Evolutionary conservation across 1,284 basidiomycete species (phyloP), one percentile per base, ranked within the genome.

Genomic region (Cystobasidium pallidum): DNA sequence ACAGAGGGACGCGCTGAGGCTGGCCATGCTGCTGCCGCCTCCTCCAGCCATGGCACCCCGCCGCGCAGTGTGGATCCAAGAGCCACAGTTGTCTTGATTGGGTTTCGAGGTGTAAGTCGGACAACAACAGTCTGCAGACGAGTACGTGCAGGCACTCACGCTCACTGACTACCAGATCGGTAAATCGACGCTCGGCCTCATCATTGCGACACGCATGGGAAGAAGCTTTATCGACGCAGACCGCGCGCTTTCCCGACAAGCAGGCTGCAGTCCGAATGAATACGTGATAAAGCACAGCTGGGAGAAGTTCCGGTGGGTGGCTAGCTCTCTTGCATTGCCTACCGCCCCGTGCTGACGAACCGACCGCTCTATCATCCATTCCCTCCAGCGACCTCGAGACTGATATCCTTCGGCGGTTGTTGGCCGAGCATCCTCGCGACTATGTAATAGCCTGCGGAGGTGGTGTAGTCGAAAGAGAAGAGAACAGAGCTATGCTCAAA

Each of bases 101-200:
- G 58, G 4, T 61, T 61, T 43, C 30, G 58, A 61, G 58, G 58
- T 21, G 58, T 61, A 39, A 61, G 58, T 30, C n/a, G 15, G 52
- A 2, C 11, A 26, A 30, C 13, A 39, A 11, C 17, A n/a, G 17
- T 11, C 13, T 39, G 57, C 57, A n/a, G n/a, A n/a, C n/a, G n/a
- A n/a, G n/a, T n/a, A n/a, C n/a, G n/a, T n/a, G n/a, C n/a, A n/a
- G n/a, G 34, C 15, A 61, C 15, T 36, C 15, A 24, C n/a, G 43
- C 45, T 13, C n/a, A 32, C 10, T 34, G 26, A 7, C 11, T 32
- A 28, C 1, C 34, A 76, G 43, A 76, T 78, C 49, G 77, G 77
- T 41, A 78, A 78, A 75, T 76, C 76, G 7, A 77, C 77, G 0
- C 74, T 77, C n/a, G 77, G 75, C 1, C 70, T 78, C 32, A 77